phyloP scores from a whole-genome alignment of 192 early-diverging fungal species.

The Coemansia sp. region DNA sequence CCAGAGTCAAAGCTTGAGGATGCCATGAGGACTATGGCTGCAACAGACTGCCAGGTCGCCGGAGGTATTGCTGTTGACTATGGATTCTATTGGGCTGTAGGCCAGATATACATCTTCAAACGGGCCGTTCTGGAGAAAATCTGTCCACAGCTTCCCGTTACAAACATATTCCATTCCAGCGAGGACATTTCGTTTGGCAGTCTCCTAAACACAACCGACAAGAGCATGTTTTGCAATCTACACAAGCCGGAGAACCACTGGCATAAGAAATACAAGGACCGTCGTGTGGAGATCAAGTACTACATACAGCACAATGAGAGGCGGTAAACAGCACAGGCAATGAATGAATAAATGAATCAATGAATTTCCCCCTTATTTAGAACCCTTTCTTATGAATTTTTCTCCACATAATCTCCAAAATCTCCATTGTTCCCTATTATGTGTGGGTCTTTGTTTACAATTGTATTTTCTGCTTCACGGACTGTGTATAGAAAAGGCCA shows the following conservation, averaged over 20 bases:
- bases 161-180: background rate
- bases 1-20: constrained; percentile 9
- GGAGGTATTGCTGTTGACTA: constrained; percentile 5
- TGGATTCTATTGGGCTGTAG: constrained; percentile 2
- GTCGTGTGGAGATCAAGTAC: constrained; percentile 3
- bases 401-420: background rate
- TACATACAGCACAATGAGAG: constrained; percentile 3
- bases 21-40: background rate
- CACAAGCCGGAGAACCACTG: background rate
- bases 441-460: too few relatives aligned
- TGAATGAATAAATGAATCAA: too few relatives aligned
- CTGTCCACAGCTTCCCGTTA: background rate
- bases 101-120: constrained; percentile 7
- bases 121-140: background rate
- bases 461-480: too few relatives aligned
- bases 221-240: constrained; percentile 3
- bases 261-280: constrained; percentile 8
- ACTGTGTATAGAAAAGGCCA: background rate
- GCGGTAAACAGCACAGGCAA: background rate
- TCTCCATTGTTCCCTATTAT: background rate
- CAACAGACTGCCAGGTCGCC: constrained; percentile 7
- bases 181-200: constrained; percentile 8
- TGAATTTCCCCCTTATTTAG: too few relatives aligned
- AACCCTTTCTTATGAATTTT: background rate
- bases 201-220: background rate